Conservation (phyloP, 345 rosid species). For the Diplotaxis tenuifolia region DNA sequence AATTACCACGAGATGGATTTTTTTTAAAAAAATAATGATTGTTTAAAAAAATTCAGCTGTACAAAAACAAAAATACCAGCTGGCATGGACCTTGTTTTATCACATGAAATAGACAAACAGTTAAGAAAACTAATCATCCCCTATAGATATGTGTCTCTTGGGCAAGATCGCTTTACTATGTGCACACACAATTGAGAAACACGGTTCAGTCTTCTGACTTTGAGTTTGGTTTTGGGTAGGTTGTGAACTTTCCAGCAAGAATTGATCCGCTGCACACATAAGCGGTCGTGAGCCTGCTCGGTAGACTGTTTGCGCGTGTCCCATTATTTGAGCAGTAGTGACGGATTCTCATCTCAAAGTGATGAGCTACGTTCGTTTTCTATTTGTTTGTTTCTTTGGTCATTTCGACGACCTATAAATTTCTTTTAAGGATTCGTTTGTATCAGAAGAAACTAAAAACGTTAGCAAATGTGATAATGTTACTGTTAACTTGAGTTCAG, state of each 20-base stretch:
- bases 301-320: slow-evolving; percentile 72
- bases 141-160: too few species aligned
- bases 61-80: too few species aligned
- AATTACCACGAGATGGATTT: too few species aligned
- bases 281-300: slow-evolving; percentile 87
- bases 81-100: too few species aligned
- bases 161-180: too few species aligned
- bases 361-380: slow-evolving; percentile 2
- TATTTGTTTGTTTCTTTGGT: not conserved
- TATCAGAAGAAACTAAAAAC: slow-evolving; percentile 8
- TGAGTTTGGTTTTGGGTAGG: slow-evolving; percentile 39
- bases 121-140: too few species aligned
- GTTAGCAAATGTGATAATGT: slow-evolving; percentile 20
- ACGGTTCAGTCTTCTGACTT: not conserved
- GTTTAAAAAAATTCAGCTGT: too few species aligned
- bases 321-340: slow-evolving; percentile 65
- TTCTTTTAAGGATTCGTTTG: slow-evolving; percentile 24
- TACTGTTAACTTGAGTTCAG: slow-evolving; percentile 1
- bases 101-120: too few species aligned
- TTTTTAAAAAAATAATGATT: too few species aligned
- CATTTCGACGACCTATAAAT: not conserved
- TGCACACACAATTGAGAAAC: too few species aligned
- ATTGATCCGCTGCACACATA: slow-evolving; percentile 82
- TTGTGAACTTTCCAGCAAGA: slow-evolving; percentile 74
- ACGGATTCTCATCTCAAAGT: slow-evolving; percentile 1